phyloP scores from a whole-genome alignment of 768 basidiomycete species.

The Cytidiella melzeri region DNA sequence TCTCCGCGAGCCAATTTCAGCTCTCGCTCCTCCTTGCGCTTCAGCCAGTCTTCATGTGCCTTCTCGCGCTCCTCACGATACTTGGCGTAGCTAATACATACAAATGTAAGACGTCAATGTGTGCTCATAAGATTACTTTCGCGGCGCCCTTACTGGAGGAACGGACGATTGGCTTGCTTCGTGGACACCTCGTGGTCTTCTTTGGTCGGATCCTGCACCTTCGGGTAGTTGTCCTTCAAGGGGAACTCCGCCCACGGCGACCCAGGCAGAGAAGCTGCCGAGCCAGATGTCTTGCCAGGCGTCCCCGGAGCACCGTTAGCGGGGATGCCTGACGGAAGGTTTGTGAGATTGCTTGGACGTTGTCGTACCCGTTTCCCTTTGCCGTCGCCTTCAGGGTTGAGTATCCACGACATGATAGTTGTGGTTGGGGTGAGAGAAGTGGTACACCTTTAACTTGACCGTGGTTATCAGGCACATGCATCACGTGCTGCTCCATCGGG shows the following conservation, averaged over 20 bases:
- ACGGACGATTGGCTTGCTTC: conserved; percentile 82
- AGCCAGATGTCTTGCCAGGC: conserved; percentile 5
- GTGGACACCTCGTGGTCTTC: conserved; percentile 67
- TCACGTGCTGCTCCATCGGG: too few species aligned
- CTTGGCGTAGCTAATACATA: conserved; percentile 49
- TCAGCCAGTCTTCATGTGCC: conserved; percentile 57
- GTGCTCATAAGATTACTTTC: background rate
- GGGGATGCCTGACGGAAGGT: conserved; percentile 7
- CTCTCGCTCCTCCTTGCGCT: conserved; percentile 65
- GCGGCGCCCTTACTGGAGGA: conserved; percentile 57
- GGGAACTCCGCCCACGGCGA: conserved; percentile 25
- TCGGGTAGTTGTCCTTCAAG: conserved; percentile 34
- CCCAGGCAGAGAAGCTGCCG: conserved; percentile 13
- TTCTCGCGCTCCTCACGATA: conserved; percentile 58
- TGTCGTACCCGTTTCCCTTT: conserved; percentile 10
- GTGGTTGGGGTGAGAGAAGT: conserved; percentile 2
- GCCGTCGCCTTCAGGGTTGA: conserved; percentile 33
- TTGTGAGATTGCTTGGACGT: conserved; percentile 16
- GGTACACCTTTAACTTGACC: too few species aligned
- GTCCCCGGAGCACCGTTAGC: conserved; percentile 9
- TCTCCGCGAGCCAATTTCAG: conserved; percentile 72
- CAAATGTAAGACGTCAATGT: background rate
- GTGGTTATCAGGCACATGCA: too few species aligned
- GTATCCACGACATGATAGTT: conserved; percentile 60
- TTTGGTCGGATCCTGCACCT: conserved; percentile 57